These are phyloP conservation scores for Pulicaria dysenterica DNA, from an alignment of 129 eudicot species.

Conservation along the genomic window DNA sequence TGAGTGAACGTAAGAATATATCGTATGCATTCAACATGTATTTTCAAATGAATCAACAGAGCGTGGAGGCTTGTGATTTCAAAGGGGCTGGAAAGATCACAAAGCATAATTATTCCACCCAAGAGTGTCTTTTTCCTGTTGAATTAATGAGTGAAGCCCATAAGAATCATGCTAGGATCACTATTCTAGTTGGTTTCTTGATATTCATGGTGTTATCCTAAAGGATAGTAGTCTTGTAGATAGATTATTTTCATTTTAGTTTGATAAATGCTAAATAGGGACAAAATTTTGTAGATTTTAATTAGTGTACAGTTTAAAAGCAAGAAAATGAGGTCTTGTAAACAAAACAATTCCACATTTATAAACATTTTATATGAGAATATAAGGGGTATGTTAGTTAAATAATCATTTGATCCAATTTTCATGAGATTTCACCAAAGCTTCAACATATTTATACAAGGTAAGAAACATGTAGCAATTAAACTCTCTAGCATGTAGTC, in stretches of 20 bases:
- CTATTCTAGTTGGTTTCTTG: constrained; percentile 24
- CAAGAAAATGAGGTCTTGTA: background rate
- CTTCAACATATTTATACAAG: no score
- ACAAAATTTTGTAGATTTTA: constrained; percentile 16
- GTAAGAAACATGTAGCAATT: no score
- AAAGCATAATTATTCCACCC: constrained; percentile 25
- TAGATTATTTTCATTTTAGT: background rate
- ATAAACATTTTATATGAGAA: no score
- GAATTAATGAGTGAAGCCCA: constrained; percentile 34
- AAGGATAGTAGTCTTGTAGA: background rate
- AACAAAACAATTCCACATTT: no score
- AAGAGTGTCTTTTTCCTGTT: constrained; percentile 40
- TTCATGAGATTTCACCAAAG: no score
- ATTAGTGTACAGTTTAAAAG: background rate
- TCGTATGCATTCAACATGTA: constrained; percentile 68
- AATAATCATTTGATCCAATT: no score
- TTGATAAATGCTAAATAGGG: background rate
- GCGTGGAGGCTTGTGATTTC: constrained; percentile 54
- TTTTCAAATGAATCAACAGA: constrained; percentile 54
- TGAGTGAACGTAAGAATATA: constrained; percentile 26
- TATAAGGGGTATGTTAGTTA: no score
- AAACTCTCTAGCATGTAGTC: no score
- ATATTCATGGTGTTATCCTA: constrained; percentile 18
- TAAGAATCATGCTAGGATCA: background rate
- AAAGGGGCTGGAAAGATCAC: constrained; percentile 42